These are phyloP conservation scores for Acorus gramineus DNA, from an alignment of 106 monocot genomes.

Conservation along the genomic window DNA sequence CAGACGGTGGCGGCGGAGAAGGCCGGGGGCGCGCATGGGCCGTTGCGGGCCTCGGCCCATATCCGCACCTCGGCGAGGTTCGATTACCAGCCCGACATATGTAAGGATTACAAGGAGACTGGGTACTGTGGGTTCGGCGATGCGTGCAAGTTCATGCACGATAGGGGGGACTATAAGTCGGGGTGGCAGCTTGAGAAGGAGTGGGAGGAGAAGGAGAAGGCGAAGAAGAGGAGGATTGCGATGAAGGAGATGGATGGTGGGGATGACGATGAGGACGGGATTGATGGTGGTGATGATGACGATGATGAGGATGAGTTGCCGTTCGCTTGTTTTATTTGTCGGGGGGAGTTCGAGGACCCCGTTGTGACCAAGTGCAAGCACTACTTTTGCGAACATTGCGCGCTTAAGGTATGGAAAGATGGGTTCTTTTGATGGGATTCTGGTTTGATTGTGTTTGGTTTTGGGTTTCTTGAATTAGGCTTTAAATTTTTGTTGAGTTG, in stretches of 20 bases:
- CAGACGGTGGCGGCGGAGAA: constrained; percentile 90
- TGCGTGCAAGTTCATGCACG: constrained; percentile 98
- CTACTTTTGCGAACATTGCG: constrained; percentile 98
- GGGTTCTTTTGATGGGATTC: too few relatives aligned
- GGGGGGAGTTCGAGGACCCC: constrained; percentile 72
- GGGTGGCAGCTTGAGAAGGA: constrained; percentile 98
- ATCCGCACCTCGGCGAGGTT: constrained; percentile 80
- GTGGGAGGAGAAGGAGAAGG: constrained; percentile 78
- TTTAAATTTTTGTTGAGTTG: too few relatives aligned
- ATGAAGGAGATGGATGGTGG: constrained; percentile 30
- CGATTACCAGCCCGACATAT: constrained; percentile 97
- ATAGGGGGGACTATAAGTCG: constrained; percentile 93
- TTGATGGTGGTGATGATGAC: constrained; percentile 27
- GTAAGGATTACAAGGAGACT: constrained; percentile 98
- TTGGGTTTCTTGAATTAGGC: not conserved
- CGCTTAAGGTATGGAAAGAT: constrained; percentile 51
- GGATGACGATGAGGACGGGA: constrained; percentile 16
- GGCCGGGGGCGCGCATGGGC: constrained; percentile 89
- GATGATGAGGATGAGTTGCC: constrained; percentile 58
- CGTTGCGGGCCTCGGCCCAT: constrained; percentile 75
- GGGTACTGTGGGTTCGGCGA: constrained; percentile 97
- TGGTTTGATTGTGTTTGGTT: not conserved
- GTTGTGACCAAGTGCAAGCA: constrained; percentile 97
- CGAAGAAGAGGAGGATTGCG: constrained; percentile 49
- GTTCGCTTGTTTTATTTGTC: constrained; percentile 79